These are phyloP conservation scores for Xylariaceae sp. DNA, from an alignment of 2,329 filamentous ascomycete species.

Conservation along the genomic window DNA sequence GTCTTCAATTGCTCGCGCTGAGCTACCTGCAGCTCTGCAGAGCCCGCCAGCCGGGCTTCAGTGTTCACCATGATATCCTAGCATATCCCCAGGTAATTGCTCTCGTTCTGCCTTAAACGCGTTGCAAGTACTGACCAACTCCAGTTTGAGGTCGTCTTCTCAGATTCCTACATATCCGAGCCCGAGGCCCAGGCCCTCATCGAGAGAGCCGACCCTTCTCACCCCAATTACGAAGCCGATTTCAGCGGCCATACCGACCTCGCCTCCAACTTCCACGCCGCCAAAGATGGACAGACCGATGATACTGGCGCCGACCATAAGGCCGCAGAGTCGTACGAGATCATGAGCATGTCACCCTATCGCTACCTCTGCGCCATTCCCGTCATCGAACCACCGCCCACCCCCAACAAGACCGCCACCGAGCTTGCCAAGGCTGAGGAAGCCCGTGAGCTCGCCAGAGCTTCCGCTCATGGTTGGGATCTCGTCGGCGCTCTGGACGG, in stretches of 20 bases:
- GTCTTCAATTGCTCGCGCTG: slow-evolving; percentile 38
- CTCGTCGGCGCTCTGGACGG: slow-evolving; percentile 73
- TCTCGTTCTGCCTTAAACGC: neutral
- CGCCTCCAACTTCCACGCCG: slow-evolving; percentile 18
- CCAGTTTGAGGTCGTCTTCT: slow-evolving; percentile 78
- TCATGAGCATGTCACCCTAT: slow-evolving; percentile 65
- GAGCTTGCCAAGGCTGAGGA: slow-evolving; percentile 68
- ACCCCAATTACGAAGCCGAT: slow-evolving; percentile 30
- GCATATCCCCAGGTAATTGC: slow-evolving; percentile 75
- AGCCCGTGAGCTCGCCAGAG: slow-evolving; percentile 73
- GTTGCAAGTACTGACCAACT: slow-evolving; percentile 1
- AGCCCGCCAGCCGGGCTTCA: slow-evolving; percentile 61
- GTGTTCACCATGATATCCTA: slow-evolving; percentile 81
- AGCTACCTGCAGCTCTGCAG: slow-evolving; percentile 37
- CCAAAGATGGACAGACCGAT: slow-evolving; percentile 20
- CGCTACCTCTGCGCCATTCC: slow-evolving; percentile 85
- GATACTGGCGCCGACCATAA: slow-evolving; percentile 29
- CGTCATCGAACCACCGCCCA: slow-evolving; percentile 52
- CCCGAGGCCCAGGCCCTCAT: slow-evolving; percentile 63
- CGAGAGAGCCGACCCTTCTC: slow-evolving; percentile 38
- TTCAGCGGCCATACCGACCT: slow-evolving; percentile 27
- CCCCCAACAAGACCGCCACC: slow-evolving; percentile 62
- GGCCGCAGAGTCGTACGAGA: slow-evolving; percentile 57
- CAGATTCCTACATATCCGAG: slow-evolving; percentile 67
- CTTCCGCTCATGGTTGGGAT: slow-evolving; percentile 74